phyloP scores from a whole-genome alignment of 73 alveolate species.

The Blepharisma japonicum region DNA sequence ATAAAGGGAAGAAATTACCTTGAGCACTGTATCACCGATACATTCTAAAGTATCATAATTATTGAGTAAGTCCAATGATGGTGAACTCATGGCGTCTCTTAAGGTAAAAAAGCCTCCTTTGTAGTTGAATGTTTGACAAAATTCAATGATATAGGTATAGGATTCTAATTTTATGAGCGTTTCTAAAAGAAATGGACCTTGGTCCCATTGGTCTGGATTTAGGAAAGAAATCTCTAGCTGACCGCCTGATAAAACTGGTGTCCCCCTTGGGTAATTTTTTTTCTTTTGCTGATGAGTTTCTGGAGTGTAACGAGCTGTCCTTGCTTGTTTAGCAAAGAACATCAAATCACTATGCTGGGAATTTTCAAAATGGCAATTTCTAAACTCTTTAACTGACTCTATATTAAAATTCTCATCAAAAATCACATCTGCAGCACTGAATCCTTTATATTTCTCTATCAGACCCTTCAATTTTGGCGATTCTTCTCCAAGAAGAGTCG shows the following conservation, averaged over 20 bases:
- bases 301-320: background rate
- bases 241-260: background rate
- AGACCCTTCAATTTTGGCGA: background rate
- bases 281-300: background rate
- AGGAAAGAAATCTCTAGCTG: background rate
- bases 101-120: background rate
- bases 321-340: conserved; percentile 8
- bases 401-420: background rate
- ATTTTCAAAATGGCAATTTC: background rate
- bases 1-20: background rate
- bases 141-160: background rate
- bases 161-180: background rate
- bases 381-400: background rate
- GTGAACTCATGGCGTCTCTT: background rate
- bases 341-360: background rate
- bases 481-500: background rate
- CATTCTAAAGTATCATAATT: conserved; percentile 15
- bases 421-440: background rate
- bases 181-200: background rate
- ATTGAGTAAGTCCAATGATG: background rate
- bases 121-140: background rate
- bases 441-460: background rate
- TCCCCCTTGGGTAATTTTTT: background rate
- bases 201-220: background rate
- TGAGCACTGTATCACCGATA: conserved; percentile 5